Percentiles rank a stretch among this genome's conserved stretches.
These are phyloP conservation scores for Debaryomyces coudertii DNA, from an alignment of 1,139 yeast genomes.

Conservation along the genomic window DNA sequence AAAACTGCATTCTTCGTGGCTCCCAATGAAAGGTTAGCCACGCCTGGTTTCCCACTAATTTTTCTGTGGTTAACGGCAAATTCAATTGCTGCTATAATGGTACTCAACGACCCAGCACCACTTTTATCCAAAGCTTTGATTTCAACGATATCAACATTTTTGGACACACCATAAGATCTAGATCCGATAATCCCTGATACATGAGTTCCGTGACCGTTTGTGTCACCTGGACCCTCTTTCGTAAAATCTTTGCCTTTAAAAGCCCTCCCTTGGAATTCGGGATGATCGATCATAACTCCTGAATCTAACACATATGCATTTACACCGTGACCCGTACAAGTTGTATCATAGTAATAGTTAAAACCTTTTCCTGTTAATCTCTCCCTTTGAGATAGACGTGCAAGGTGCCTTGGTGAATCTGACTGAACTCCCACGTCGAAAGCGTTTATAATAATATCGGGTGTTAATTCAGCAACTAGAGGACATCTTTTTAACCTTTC, in stretches of 20 bases:
- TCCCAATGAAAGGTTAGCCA: constrained; percentile 82
- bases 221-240: constrained; percentile 62
- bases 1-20: constrained; percentile 65
- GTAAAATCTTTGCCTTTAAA: constrained; percentile 61
- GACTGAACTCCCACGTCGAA: constrained; percentile 36
- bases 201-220: constrained; percentile 82
- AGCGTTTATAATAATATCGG: constrained; percentile 57
- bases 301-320: constrained; percentile 83
- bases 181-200: constrained; percentile 92
- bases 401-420: constrained; percentile 71
- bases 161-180: constrained; percentile 76
- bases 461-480: constrained; percentile 59
- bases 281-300: constrained; percentile 61
- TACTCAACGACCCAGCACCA: constrained; percentile 72
- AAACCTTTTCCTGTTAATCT: constrained; percentile 27
- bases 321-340: constrained; percentile 45
- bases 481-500: constrained; percentile 52
- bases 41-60: constrained; percentile 50
- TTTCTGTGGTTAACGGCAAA: constrained; percentile 65
- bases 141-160: constrained; percentile 62
- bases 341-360: constrained; percentile 31
- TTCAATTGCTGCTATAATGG: constrained; percentile 72
- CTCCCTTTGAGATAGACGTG: constrained; percentile 58
- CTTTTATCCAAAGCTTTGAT: constrained; percentile 66
- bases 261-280: constrained; percentile 70